Conservation (phyloP, 2,329 filamentous ascomycete species). For the Bipolaris bicolor region DNA sequence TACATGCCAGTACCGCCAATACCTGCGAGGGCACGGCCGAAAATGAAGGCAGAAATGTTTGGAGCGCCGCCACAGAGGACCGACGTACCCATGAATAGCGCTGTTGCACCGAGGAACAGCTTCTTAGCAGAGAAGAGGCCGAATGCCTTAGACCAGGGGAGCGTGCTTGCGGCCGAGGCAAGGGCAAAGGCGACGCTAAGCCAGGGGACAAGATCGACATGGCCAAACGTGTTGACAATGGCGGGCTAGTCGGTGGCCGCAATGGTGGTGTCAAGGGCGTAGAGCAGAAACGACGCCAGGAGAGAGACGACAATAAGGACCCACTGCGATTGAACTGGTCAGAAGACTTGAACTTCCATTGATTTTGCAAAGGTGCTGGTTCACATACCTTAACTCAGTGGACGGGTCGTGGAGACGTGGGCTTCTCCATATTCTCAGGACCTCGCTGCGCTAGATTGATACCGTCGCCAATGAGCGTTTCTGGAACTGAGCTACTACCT, state of each 20-base stretch:
- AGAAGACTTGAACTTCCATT: not conserved
- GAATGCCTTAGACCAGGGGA: not conserved
- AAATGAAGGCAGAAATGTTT: slow-evolving; percentile 36
- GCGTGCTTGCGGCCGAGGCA: too few species aligned
- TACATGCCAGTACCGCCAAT: slow-evolving; percentile 50
- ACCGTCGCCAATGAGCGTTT: not conserved
- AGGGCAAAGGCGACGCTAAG: slow-evolving; percentile 19
- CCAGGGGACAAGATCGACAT: slow-evolving; percentile 24
- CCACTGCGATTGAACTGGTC: slow-evolving; percentile 9
- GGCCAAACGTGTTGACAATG: slow-evolving; percentile 21
- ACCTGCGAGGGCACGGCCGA: slow-evolving; percentile 55
- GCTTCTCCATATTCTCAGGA: not conserved
- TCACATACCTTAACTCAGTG: not conserved
- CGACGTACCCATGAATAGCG: slow-evolving; percentile 20
- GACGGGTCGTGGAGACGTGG: not conserved
- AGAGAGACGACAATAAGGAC: slow-evolving; percentile 1
- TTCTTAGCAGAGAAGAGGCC: not conserved
- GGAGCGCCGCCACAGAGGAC: slow-evolving; percentile 39
- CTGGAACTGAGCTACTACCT: not conserved
- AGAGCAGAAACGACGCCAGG: slow-evolving; percentile 27
- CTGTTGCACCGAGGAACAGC: not conserved
- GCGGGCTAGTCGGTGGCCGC: slow-evolving; percentile 29
- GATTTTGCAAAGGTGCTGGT: not conserved
- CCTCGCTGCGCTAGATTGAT: not conserved
- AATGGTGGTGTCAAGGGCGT: slow-evolving; percentile 40